phyloP scores from a whole-genome alignment of 2,329 filamentous ascomycete genomes.

The Hirsutella thompsonii region DNA sequence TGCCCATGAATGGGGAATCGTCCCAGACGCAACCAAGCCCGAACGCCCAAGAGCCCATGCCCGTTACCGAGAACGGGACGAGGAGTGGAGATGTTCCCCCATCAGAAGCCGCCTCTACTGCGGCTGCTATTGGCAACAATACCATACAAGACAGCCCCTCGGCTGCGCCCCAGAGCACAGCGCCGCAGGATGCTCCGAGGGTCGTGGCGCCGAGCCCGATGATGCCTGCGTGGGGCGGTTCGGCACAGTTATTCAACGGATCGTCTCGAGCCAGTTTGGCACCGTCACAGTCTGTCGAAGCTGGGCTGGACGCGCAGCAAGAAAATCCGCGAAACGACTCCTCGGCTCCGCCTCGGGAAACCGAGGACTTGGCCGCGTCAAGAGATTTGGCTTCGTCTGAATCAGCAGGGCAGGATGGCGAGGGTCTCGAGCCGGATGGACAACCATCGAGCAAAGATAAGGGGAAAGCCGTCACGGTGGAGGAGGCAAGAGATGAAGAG shows the following conservation, averaged over 20 bases:
- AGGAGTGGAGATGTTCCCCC: not conserved
- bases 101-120: not conserved
- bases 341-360: conserved; percentile 1
- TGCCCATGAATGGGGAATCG: conserved; percentile 7
- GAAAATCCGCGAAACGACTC: conserved; percentile 4
- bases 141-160: not conserved
- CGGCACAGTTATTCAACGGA: conserved; percentile 32
- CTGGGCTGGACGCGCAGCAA: conserved; percentile 2
- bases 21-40: conserved; percentile 3
- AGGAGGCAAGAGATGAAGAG: conserved; percentile 28
- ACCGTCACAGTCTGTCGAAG: conserved; percentile 7
- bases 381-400: not conserved
- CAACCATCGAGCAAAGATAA: conserved; percentile 23
- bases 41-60: conserved; percentile 2
- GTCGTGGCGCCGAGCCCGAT: conserved; percentile 36
- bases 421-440: not conserved
- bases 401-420: not conserved
- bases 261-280: conserved; percentile 13
- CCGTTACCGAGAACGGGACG: conserved; percentile 1
- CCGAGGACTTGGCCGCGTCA: not conserved
- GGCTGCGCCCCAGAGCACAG: not conserved
- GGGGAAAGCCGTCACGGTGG: conserved; percentile 31
- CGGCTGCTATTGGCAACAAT: not conserved
- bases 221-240: conserved; percentile 36
- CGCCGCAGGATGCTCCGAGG: conserved; percentile 10